phyloP scores from a whole-genome alignment of 179 eudicot species.

The Vitellaria paradoxa region DNA sequence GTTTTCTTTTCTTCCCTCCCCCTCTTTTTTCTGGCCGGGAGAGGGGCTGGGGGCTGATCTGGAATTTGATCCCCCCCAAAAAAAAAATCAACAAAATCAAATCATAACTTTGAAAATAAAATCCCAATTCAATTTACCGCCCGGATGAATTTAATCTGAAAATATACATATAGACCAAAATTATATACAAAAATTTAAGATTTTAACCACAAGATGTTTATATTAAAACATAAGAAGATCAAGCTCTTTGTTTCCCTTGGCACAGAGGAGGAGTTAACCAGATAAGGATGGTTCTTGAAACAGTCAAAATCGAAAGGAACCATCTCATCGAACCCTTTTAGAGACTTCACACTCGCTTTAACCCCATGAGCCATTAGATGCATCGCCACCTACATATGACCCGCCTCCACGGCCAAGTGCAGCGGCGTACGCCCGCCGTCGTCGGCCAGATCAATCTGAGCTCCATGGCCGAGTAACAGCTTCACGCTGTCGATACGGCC shows the following conservation, averaged over 20 bases:
- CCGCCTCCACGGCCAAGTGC: slow-evolving; percentile 39
- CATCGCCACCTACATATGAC: slow-evolving; percentile 33
- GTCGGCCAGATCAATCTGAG: slow-evolving; percentile 30
- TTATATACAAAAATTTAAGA: not conserved
- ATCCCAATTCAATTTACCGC: too few species aligned
- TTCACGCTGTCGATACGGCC: slow-evolving; percentile 41
- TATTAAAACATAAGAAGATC: not conserved
- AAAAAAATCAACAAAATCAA: too few species aligned
- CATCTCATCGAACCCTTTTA: too few species aligned
- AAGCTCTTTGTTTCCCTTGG: slow-evolving; percentile 19
- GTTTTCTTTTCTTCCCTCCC: too few species aligned
- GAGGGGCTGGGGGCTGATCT: too few species aligned
- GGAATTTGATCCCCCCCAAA: too few species aligned
- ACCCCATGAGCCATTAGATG: slow-evolving; percentile 36
- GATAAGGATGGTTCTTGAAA: slow-evolving; percentile 23
- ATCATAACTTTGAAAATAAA: too few species aligned
- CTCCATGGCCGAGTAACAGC: slow-evolving; percentile 39
- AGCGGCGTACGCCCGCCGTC: slow-evolving; percentile 37
- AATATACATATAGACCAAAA: not conserved
- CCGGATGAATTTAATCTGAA: too few species aligned
- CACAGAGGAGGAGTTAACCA: slow-evolving; percentile 13
- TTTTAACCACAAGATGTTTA: too few species aligned
- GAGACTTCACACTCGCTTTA: slow-evolving; percentile 23
- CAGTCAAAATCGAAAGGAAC: slow-evolving; percentile 19
- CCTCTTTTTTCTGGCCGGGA: too few species aligned